Base-by-base conservation (phyloP, 2,329 filamentous ascomycete species). In the Neonectria sp. region DNA sequence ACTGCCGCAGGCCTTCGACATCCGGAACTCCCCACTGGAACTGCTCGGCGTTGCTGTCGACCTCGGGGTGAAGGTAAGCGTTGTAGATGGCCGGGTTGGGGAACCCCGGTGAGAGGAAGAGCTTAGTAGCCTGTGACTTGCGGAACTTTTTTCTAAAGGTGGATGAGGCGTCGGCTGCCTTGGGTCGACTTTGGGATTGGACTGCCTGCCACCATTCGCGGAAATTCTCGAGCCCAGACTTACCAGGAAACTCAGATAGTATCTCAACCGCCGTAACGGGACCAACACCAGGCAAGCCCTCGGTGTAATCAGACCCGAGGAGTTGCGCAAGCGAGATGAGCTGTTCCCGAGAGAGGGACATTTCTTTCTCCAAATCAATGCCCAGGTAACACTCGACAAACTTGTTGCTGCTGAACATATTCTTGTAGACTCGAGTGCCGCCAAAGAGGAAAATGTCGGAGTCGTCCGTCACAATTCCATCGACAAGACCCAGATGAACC, bases 331-430 rank as follows among this genome's bases (percentile, higher is more conserved):
- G 89, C 21, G 92, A 89, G 68, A 99, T 97, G 59, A 99, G 90
- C 76, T 95, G 94, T 60, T 92, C 87, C n/a, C 95, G 90, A 3
- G 93, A 92, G 0, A 99, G 88, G 0, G 93, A 94, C 69, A 98
- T 92, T 75, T 99, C 97, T 73, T 93, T 93, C 75, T 97, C 94
- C 0, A 99, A 85, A 76, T 99, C 96, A 0, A 85, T 86, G 3
- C 91, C 84, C 11, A 99, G 88, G 78, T 98, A 99, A 82, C 96
- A 98, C 82, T 99, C 96, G 48, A 99, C 96, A 75, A 94, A 97
- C 79, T 99, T 99, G 80, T 96, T 96, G 75, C 94, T 92, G 81
- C 98, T 99, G 86, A 99, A 99, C 95, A 99, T 97, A 84, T 99
- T 99, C 81, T 99, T 99, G 86, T 99, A 99, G 25, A 99, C 93